These are phyloP conservation scores for Podospora anserina DNA, from an alignment of 495 filamentous ascomycete genomes.

Conservation along the genomic window DNA sequence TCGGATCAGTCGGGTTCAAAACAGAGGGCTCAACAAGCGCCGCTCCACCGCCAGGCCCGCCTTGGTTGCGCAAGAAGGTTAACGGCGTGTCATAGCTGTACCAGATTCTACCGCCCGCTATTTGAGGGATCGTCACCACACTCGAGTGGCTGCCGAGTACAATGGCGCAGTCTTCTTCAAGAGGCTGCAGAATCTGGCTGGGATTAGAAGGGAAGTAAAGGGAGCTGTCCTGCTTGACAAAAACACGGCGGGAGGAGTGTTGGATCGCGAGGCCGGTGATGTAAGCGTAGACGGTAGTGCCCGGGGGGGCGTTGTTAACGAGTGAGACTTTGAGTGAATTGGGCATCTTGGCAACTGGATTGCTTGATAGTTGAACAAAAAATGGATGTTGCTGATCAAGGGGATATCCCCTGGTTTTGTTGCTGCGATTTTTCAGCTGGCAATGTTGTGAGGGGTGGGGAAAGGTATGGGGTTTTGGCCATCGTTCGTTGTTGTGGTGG, in stretches of 20 bases:
- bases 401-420: background rate
- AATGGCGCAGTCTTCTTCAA: constrained; percentile 64
- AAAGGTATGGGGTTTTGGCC: background rate
- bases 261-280: constrained; percentile 47
- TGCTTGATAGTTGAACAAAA: background rate
- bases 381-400: background rate
- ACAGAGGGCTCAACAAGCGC: constrained; percentile 73
- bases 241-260: constrained; percentile 32
- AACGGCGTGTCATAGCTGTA: constrained; percentile 55
- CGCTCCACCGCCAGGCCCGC: constrained; percentile 40
- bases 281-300: constrained; percentile 37
- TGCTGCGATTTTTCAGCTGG: background rate
- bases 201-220: constrained; percentile 42
- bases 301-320: constrained; percentile 31
- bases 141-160: constrained; percentile 50
- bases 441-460: background rate
- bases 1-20: constrained; percentile 66
- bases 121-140: constrained; percentile 60
- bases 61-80: constrained; percentile 71
- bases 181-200: constrained; percentile 39
- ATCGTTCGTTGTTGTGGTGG: background rate
- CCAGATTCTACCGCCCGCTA: constrained; percentile 68
- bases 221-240: constrained; percentile 33
- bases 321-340: constrained; percentile 39
- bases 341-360: constrained; percentile 32